Evolutionary conservation across 2,329 filamentous ascomycete species (phyloP).

Genomic region (Emericellopsis cladophorae): DNA sequence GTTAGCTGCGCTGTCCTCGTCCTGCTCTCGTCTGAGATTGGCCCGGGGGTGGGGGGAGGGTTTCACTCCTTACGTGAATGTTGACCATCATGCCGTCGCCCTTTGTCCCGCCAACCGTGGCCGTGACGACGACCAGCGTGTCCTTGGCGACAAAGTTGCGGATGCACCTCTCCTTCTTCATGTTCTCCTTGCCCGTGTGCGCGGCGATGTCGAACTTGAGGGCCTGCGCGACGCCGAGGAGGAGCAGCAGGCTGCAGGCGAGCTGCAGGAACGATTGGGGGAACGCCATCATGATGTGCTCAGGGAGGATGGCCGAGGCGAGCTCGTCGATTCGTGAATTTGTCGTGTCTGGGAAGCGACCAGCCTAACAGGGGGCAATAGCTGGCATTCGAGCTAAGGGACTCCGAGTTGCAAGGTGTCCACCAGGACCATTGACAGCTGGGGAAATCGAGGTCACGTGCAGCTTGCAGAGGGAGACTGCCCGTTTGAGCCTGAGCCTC

Average conservation of each 20-base stretch:
- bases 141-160: conserved; percentile 90
- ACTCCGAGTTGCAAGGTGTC: neutral
- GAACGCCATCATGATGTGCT: conserved; percentile 28
- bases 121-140: conserved; percentile 90
- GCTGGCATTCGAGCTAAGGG: neutral
- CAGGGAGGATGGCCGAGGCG: neutral
- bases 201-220: conserved; percentile 91
- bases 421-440: neutral
- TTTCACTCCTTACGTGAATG: conserved; percentile 69
- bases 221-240: conserved; percentile 45
- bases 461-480: no score
- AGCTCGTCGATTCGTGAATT: conserved; percentile 4
- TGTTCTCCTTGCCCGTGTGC: conserved; percentile 30
- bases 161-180: conserved; percentile 76
- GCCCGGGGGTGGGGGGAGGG: no score
- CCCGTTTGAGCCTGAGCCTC: neutral
- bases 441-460: neutral
- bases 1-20: no score
- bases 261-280: conserved; percentile 41
- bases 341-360: neutral
- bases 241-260: conserved; percentile 43
- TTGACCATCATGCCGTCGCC: conserved; percentile 90
- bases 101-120: conserved; percentile 70
- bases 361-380: neutral
- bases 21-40: no score